Evolutionary conservation across 2,329 filamentous ascomycete genomes (phyloP), one percentile per base, ranked within the genome.

Genomic region (Endoconidiophora polonica): DNA sequence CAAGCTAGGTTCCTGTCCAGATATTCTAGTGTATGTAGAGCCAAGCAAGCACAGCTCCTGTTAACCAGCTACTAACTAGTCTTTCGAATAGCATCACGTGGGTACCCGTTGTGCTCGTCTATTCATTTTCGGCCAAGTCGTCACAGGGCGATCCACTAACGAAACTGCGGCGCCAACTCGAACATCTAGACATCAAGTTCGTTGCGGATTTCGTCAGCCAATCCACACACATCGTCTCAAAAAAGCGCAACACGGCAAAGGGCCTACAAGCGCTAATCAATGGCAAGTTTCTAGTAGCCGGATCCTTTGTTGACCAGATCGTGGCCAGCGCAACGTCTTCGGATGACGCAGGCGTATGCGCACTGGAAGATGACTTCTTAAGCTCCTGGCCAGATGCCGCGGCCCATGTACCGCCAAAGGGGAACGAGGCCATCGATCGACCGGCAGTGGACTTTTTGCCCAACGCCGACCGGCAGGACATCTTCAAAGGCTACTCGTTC

Each of bases 401-500:
- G 53, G 65, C 81, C 1, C 80, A 83, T 61, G 69, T 94, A 12
- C 86, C 90, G 0, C 77, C 81, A 0, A 72, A 76, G 4, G 84
- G 83, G 1, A 79, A 79, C 46, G 90, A 96, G 61, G 83, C 83
- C 0, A 74, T 80, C 2, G 70, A 79, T 36, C 75, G 82, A 44
- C 74, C 79, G 0, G 68, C 76, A 7, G 73, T 76, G n/a, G 74
- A 78, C 10, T 90, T 94, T 60, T 69, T 72, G 5, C 90, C 91
- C 0, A 76, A 90, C 54, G 56, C 69, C 0, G 64, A 66, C 14
- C 75, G 91, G 18, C 67, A 68, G 5, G 77, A 80, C 24, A 70
- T 98, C 1, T 96, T 98, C 57, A 77, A 84, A 9, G 85, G 84
- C 2, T 91, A 88, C 59, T 90, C 81, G 0, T 95, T 96, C 59